These are phyloP conservation scores for Ogataea saltuana DNA, from an alignment of 805 yeast genomes.

Conservation along the genomic window DNA sequence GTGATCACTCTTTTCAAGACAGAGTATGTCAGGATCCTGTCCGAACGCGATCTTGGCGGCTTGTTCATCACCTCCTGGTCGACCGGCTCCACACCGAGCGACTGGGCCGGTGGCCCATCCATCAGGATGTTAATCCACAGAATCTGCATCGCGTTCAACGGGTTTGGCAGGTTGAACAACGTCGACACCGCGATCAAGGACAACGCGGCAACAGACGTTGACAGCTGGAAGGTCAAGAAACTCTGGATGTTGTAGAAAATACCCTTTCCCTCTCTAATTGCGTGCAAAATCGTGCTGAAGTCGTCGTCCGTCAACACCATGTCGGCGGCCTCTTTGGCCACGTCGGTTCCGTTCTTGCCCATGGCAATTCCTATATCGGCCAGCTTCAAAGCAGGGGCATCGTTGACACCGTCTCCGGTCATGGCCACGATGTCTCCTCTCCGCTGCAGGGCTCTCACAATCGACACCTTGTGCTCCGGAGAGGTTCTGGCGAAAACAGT, in stretches of 20 bases:
- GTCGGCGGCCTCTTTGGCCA: constrained; percentile 97
- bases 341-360: constrained; percentile 95
- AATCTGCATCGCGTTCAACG: constrained; percentile 97
- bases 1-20: constrained; percentile 73
- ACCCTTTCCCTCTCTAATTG: constrained; percentile 97
- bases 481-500: constrained; percentile 93
- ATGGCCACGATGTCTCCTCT: constrained; percentile 96
- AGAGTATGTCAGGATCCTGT: constrained; percentile 71
- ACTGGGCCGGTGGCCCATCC: constrained; percentile 99
- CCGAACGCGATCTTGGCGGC: constrained; percentile 92
- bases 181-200: constrained; percentile 87
- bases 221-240: constrained; percentile 91
- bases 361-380: constrained; percentile 96
- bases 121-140: constrained; percentile 94
- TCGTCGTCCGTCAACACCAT: constrained; percentile 98
- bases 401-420: constrained; percentile 99
- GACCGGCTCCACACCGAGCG: constrained; percentile 95
- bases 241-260: constrained; percentile 94
- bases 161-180: constrained; percentile 84
- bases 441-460: constrained; percentile 84
- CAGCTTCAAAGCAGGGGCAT: constrained; percentile 95
- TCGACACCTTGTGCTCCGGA: constrained; percentile 89
- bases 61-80: constrained; percentile 93
- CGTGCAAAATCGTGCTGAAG: constrained; percentile 88
- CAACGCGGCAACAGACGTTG: constrained; percentile 94